Base-by-base conservation (phyloP, 148 eudicot genomes). In the Amaranthus hypochondriacus region DNA sequence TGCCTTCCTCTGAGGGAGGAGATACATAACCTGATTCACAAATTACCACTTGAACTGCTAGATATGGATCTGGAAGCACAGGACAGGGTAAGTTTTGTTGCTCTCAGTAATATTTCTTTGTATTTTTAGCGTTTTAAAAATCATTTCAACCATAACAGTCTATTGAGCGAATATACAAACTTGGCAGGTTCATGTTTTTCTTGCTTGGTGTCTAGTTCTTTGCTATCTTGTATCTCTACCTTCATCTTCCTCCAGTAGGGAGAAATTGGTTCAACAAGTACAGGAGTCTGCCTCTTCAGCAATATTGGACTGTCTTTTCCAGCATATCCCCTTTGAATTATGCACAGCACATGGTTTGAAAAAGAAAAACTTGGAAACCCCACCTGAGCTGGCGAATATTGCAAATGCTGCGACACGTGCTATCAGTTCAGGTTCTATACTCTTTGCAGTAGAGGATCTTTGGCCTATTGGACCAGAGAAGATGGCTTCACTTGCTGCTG, bases 121-220 rank as follows among this genome's bases (percentile, higher is more conserved):
- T 55, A 4, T 4, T 68, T 9, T 58, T 67, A 9, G 46, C 28
- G 7, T 21, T 28, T 67, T 5, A 49, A 46, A 14, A 47, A 14
- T 46, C 62, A 3, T 53, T 28, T 56, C 70, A 21, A 48, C 28
- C 43, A 43, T 54, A 49, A 60, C 68, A 9, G 55, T 60, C 3
- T 60, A 52, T 69, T 84, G 55, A 67, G 77, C 57, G 14, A 61
- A 12, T 72, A 42, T 69, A 50, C 69, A 52, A 47, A 70, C 69
- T 74, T n/a, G 81, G 56, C 92, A 95, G 99, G 90, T 95, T 68
- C 87, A 95, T 73, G 81, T 87, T 65, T 87, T 88, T 76, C 81
- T 95, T 81, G 93, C 92, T 76, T 95, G 99, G 99, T 82, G 87
- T 76, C 77, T 95, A 71, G 80, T 95, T 68, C 86, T 95, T 10